Conservation (phyloP, 768 basidiomycete genomes). For the Nidularia pulvinata region DNA sequence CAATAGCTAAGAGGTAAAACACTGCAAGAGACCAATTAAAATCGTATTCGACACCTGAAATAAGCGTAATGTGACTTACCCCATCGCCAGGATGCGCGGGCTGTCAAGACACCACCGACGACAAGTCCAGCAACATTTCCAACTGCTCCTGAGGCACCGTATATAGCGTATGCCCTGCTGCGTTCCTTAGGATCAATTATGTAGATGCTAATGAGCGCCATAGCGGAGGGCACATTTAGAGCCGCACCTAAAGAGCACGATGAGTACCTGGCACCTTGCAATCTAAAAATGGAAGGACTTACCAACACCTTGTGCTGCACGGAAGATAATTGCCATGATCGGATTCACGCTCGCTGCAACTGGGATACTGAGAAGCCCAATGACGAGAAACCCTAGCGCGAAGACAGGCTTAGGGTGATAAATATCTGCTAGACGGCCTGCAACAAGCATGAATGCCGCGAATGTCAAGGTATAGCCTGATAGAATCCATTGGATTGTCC, state of each 20-base stretch:
- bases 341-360: slow-evolving; percentile 3
- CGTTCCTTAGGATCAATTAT: slow-evolving; percentile 2
- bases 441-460: neutral
- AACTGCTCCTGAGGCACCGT: neutral
- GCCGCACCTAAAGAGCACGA: neutral
- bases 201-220: slow-evolving; percentile 2
- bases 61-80: neutral
- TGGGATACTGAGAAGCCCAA: slow-evolving; percentile 5
- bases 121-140: neutral
- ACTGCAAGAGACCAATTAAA: neutral
- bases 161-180: neutral
- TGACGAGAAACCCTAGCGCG: slow-evolving; percentile 5
- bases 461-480: neutral
- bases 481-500: slow-evolving; percentile 1
- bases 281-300: neutral
- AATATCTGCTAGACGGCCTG: slow-evolving; percentile 2
- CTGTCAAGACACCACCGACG: slow-evolving; percentile 2
- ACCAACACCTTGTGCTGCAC: slow-evolving; percentile 10
- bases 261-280: neutral
- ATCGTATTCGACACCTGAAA: neutral
- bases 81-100: neutral
- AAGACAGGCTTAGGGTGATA: slow-evolving; percentile 9
- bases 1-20: neutral
- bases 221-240: neutral
- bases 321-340: slow-evolving; percentile 7